Evolutionary conservation across 1,139 yeast genomes (phyloP).

Genomic region (Magnusiomyces ingens): DNA sequence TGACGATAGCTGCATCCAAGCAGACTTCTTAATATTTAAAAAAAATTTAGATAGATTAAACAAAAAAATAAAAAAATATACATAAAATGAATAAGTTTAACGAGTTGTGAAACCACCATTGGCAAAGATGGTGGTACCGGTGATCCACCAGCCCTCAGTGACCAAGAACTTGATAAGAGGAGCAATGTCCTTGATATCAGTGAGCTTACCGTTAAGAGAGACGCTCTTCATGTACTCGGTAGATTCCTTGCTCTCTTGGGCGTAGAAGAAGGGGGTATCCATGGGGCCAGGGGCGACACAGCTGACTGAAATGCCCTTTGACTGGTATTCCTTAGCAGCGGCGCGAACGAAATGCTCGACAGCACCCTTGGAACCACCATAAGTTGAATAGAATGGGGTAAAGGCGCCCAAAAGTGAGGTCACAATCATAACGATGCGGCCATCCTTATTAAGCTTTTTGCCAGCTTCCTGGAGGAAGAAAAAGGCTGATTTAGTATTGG

Average conservation of each 20-base stretch:
- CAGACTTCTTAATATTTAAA: not conserved
- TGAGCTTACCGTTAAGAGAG: constrained; percentile 45
- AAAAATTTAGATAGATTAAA: not conserved
- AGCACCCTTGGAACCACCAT: constrained; percentile 59
- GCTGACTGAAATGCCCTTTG: constrained; percentile 47
- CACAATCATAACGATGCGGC: constrained; percentile 50
- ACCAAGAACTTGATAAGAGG: constrained; percentile 56
- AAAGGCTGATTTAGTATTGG: constrained; percentile 56
- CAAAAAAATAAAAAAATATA: not conserved
- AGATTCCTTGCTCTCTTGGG: constrained; percentile 49
- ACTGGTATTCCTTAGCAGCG: constrained; percentile 50
- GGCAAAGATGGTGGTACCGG: constrained; percentile 62
- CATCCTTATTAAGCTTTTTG: constrained; percentile 43
- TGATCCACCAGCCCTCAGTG: constrained; percentile 63
- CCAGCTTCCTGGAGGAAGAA: constrained; percentile 56
- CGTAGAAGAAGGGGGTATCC: constrained; percentile 64
- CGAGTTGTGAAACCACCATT: constrained; percentile 60
- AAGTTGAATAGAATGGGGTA: constrained; percentile 49
- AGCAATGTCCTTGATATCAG: constrained; percentile 54
- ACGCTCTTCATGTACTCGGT: constrained; percentile 48
- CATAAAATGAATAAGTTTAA: constrained; percentile 12
- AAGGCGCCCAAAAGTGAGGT: constrained; percentile 64
- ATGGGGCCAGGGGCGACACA: constrained; percentile 66
- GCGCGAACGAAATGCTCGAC: constrained; percentile 53
- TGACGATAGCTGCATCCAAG: not conserved